phyloP scores from a whole-genome alignment of 2,329 filamentous ascomycete genomes.

The Cadophora sp. region DNA sequence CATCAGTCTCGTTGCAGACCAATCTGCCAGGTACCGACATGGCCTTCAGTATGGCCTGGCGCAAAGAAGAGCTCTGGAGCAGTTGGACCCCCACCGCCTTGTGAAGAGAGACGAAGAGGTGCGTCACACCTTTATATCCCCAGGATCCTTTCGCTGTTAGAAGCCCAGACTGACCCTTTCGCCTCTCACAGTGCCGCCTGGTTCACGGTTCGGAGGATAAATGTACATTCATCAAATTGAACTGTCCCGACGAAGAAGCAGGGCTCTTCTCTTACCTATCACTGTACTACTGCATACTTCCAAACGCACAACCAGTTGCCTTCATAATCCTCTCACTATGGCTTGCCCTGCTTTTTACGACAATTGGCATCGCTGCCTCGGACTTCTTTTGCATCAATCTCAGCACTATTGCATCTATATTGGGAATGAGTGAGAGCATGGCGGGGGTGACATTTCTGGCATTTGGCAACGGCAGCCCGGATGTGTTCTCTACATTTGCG shows the following conservation, averaged over 20 bases:
- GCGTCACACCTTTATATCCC: slow-evolving; percentile 11
- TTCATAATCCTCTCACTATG: slow-evolving; percentile 81
- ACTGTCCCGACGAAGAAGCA: slow-evolving; percentile 89
- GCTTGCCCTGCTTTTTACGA: slow-evolving; percentile 91
- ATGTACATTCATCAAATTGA: slow-evolving; percentile 82
- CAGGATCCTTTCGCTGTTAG: background rate
- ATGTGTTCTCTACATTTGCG: slow-evolving; percentile 98
- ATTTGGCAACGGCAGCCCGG: slow-evolving; percentile 96
- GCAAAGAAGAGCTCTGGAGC: slow-evolving; percentile 39
- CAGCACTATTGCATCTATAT: slow-evolving; percentile 85
- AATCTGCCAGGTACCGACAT: slow-evolving; percentile 41
- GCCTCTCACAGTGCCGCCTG: slow-evolving; percentile 67
- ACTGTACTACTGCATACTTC: slow-evolving; percentile 86
- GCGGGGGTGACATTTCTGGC: slow-evolving; percentile 96
- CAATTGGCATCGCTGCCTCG: slow-evolving; percentile 95
- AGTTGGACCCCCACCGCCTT: slow-evolving; percentile 36
- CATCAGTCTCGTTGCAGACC: slow-evolving; percentile 43
- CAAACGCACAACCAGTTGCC: slow-evolving; percentile 73
- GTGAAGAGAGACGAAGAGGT: slow-evolving; percentile 46
- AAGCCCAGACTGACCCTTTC: slow-evolving; percentile 7
- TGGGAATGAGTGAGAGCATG: slow-evolving; percentile 94
- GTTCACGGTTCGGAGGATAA: slow-evolving; percentile 81
- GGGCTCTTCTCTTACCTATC: slow-evolving; percentile 88
- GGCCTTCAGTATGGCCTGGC: slow-evolving; percentile 40
- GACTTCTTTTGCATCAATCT: slow-evolving; percentile 99